phyloP scores from a whole-genome alignment of 192 early-diverging fungal genomes.

The Umbelopsis sp. region DNA sequence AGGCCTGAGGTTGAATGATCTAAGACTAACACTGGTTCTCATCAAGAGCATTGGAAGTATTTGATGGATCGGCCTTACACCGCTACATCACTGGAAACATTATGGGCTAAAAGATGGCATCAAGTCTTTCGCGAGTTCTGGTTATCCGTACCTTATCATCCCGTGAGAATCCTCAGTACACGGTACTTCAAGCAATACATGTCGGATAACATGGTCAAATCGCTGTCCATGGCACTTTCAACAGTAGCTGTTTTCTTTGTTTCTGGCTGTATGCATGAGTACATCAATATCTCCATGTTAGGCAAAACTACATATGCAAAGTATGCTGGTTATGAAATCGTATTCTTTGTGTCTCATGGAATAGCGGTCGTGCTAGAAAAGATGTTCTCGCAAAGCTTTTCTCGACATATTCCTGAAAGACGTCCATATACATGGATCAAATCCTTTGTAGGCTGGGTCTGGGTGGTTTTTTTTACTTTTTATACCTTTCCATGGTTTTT shows the following conservation, averaged over 20 bases:
- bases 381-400: background rate
- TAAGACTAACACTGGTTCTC: background rate
- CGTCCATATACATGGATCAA: slow-evolving; percentile 9
- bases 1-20: background rate
- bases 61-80: background rate
- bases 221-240: background rate
- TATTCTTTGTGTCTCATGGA: slow-evolving; percentile 1
- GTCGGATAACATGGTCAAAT: background rate
- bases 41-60: slow-evolving; percentile 3
- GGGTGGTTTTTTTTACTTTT: slow-evolving; percentile 2
- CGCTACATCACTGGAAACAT: background rate
- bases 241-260: background rate
- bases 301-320: background rate
- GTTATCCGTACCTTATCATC: slow-evolving; percentile 12
- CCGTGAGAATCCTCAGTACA: background rate
- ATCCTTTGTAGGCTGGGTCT: background rate
- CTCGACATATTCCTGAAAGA: background rate
- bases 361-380: background rate
- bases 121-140: slow-evolving; percentile 12
- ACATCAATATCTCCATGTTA: background rate
- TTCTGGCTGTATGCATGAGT: slow-evolving; percentile 8
- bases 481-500: slow-evolving; percentile 16
- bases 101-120: slow-evolving; percentile 6
- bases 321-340: background rate
- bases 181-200: background rate